Evolutionary conservation across 148 eudicot genomes (phyloP), one percentile per base, ranked within the genome.

Genomic region (Arctostaphylos glauca): DNA sequence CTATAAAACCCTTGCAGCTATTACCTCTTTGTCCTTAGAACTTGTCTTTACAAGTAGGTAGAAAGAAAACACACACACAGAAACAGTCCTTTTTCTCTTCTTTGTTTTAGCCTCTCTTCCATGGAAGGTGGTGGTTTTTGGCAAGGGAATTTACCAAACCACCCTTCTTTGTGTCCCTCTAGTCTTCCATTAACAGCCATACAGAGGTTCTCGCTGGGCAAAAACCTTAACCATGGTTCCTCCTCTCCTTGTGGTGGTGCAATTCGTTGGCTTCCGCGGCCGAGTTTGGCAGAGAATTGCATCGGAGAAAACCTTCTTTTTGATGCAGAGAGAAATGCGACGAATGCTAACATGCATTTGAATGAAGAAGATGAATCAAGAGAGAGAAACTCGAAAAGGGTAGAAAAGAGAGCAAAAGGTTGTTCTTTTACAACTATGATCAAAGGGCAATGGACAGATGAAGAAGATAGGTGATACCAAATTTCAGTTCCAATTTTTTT

Each of bases 401-500:
- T 50, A 5, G 81, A 41, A 48, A 89, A 49, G 84, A 87, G 59
- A 49, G 67, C 43, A 18, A 89, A 78, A n/a, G 54, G 56, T 54
- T 49, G 43, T 2, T 60, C 81, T 81, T 84, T 77, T 8, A 43
- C 77, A n/a, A 68, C 44, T 71, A 66, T 85, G 78, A 87, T 87
- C 81, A 93, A 92, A 87, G 94, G 98, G 8, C 94, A 91, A 80
- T 95, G 98, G 98, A 90, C 93, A 2, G 88, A 83, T 15, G 89
- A 89, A 83, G 97, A 95, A 85, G 97, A 95, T 78, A 90, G 93
- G 98, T 93, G 21, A 50, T 21, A 49, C 41, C 43, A 49, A 47
- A 49, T 74, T 64, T 6, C 13, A 9, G 0, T 31, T 31, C 1
- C 38, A 31, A 31, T 31, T 9, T 3, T 10, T 64, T 60, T 62